These are phyloP conservation scores for Wickerhamiella dianesei DNA, from an alignment of 805 yeast genomes.

Conservation along the genomic window DNA sequence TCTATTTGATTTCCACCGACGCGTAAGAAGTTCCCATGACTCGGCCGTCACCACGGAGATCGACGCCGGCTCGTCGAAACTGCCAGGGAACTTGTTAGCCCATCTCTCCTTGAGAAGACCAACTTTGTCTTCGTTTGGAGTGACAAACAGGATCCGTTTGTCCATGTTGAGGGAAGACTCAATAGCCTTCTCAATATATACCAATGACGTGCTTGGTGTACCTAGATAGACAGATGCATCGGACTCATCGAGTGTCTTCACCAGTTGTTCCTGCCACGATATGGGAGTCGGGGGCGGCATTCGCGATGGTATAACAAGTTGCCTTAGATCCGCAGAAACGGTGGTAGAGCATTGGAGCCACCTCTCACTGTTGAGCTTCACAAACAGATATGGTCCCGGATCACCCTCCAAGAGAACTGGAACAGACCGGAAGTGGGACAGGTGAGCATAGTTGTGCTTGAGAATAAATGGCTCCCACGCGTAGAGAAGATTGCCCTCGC, in stretches of 20 bases:
- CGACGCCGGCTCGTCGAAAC: background rate
- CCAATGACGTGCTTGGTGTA: constrained; percentile 10
- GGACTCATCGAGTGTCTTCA: constrained; percentile 2
- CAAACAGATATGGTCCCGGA: constrained; percentile 49
- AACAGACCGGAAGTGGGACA: constrained; percentile 18
- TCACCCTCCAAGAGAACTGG: constrained; percentile 35
- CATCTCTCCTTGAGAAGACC: no score
- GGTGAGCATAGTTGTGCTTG: background rate
- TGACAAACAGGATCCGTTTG: constrained; percentile 1
- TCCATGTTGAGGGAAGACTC: background rate
- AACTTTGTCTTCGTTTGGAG: background rate
- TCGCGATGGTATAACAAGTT: constrained; percentile 44
- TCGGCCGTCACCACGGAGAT: background rate
- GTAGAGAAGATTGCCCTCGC: constrained; percentile 58
- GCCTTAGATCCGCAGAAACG: constrained; percentile 43
- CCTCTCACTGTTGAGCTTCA: constrained; percentile 59
- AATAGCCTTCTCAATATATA: background rate
- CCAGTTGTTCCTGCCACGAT: constrained; percentile 1
- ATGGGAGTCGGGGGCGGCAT: constrained; percentile 51
- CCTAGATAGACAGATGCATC: constrained; percentile 43
- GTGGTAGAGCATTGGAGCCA: constrained; percentile 71
- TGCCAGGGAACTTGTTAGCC: no score
- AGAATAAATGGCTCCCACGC: constrained; percentile 32
- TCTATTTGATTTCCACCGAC: background rate
- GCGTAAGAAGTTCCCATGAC: background rate